phyloP scores from a whole-genome alignment of 176 grass and related monocot species.

The Aegilops bicornis region DNA sequence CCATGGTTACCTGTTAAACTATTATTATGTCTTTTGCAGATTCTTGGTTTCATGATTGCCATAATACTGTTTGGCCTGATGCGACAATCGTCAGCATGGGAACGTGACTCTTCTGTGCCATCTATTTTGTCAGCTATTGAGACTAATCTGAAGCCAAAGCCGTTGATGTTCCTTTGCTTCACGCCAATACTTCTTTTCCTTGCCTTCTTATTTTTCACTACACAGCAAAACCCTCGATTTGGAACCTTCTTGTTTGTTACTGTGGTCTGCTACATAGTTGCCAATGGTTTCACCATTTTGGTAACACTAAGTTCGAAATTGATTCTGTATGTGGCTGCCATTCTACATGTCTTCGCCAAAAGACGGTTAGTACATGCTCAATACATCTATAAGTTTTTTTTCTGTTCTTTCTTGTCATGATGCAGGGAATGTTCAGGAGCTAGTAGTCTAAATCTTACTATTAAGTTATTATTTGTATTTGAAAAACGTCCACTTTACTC shows the following conservation, averaged over 20 bases:
- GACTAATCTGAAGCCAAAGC: constrained; percentile 66
- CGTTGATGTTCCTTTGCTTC: constrained; percentile 60
- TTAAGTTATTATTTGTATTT: not conserved
- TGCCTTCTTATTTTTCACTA: constrained; percentile 41
- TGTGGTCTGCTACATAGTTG: constrained; percentile 72
- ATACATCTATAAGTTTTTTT: not conserved
- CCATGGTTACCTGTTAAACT: constrained; percentile 8
- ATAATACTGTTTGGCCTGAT: constrained; percentile 83
- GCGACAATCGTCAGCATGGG: constrained; percentile 83
- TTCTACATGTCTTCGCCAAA: constrained; percentile 78
- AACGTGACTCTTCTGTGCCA: constrained; percentile 75
- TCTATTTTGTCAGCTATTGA: constrained; percentile 85
- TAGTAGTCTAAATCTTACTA: constrained; percentile 3
- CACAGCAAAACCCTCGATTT: constrained; percentile 49
- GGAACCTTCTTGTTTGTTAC: constrained; percentile 64
- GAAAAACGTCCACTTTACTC: not conserved
- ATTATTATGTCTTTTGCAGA: constrained; percentile 58
- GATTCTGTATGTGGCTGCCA: constrained; percentile 59
- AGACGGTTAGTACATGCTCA: constrained; percentile 58
- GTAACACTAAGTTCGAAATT: constrained; percentile 72
- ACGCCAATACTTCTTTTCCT: constrained; percentile 64
- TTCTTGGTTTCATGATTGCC: constrained; percentile 87
- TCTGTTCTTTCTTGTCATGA: not conserved
- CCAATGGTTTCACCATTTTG: constrained; percentile 79
- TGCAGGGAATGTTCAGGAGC: not conserved